phyloP scores from a whole-genome alignment of 139 green algal species.

The Closterium sp. region DNA sequence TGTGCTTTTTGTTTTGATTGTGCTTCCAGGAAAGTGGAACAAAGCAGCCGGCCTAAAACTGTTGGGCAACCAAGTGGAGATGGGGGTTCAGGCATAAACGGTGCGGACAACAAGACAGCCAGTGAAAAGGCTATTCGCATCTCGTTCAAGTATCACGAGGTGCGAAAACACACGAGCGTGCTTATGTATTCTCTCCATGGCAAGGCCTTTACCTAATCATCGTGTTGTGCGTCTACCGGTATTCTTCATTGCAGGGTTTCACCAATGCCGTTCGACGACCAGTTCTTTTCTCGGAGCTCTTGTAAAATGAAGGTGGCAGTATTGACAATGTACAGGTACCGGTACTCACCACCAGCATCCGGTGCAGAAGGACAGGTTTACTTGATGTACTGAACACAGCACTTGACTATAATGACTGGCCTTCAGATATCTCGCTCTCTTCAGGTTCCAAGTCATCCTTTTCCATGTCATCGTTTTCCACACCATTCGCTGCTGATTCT shows the following conservation, averaged over 20 bases:
- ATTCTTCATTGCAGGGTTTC: background rate
- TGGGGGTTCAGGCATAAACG: background rate
- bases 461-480: too few relatives aligned
- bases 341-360: background rate
- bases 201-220: background rate
- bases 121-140: background rate
- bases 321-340: background rate
- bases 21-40: background rate
- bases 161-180: background rate
- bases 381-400: background rate
- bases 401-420: too few relatives aligned
- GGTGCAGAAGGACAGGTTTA: background rate
- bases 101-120: background rate
- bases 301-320: background rate
- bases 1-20: background rate
- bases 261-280: background rate
- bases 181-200: background rate
- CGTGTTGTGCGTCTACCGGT: background rate
- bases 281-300: background rate
- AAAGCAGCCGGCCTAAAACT: background rate
- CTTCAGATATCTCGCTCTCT: background rate
- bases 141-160: background rate
- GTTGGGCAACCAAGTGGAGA: background rate
- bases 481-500: background rate
- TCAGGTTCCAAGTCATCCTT: background rate